Evolutionary conservation across 2,329 filamentous ascomycete genomes (phyloP).

Genomic region (Fusarium praegraminearum): DNA sequence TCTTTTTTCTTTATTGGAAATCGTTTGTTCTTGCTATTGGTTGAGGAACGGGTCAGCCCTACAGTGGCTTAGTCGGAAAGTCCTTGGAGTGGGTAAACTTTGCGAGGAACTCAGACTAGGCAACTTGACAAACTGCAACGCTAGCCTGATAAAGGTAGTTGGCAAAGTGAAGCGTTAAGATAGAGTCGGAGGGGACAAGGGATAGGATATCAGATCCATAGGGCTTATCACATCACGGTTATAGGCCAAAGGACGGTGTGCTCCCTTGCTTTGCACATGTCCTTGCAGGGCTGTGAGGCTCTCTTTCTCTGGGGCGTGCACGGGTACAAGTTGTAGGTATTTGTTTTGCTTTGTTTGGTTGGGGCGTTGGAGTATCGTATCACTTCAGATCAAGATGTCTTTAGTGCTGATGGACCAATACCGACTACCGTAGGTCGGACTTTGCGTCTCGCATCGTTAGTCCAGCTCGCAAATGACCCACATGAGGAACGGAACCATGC

Average conservation of each 20-base stretch:
- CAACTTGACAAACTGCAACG: neutral
- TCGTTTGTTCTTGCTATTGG: constrained; percentile 6
- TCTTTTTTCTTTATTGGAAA: neutral
- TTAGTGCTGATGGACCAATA: constrained; percentile 35
- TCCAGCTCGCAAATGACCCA: constrained; percentile 13
- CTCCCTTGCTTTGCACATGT: neutral
- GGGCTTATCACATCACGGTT: constrained; percentile 1
- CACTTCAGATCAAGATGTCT: neutral
- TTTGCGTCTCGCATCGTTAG: constrained; percentile 8
- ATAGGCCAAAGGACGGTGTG: neutral
- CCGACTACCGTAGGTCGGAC: neutral
- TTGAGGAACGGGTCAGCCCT: constrained; percentile 29
- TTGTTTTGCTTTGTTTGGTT: neutral
- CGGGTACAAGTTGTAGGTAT: neutral
- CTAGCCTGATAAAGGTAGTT: constrained; percentile 3
- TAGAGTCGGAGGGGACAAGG: neutral
- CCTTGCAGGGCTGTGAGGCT: constrained; percentile 12
- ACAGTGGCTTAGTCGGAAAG: constrained; percentile 25
- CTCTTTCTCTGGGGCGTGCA: constrained; percentile 3
- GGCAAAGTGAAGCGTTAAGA: neutral
- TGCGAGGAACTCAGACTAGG: neutral
- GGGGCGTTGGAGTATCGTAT: neutral
- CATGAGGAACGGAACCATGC: constrained; percentile 35
- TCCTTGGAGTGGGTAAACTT: neutral
- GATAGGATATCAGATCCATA: constrained; percentile 7